Evolutionary conservation across 1,284 basidiomycete genomes (phyloP).

Genomic region (Leccinum glutinopallens): DNA sequence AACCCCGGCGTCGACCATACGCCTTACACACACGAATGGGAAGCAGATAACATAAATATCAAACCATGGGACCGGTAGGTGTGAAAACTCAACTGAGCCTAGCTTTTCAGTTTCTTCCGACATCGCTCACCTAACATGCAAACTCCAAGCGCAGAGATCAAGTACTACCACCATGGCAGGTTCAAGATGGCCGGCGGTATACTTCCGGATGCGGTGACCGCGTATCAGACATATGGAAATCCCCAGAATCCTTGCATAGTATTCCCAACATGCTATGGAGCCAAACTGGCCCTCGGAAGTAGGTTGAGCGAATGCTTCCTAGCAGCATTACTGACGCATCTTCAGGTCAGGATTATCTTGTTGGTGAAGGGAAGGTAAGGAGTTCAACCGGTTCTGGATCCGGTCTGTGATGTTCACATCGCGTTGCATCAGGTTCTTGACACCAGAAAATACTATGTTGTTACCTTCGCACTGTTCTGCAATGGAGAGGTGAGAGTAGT

Average conservation of each 20-base stretch:
- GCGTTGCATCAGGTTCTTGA: slow-evolving; percentile 43
- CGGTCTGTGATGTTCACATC: slow-evolving; percentile 2
- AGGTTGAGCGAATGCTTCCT: slow-evolving; percentile 13
- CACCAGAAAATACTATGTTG: slow-evolving; percentile 50
- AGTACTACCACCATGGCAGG: slow-evolving; percentile 41
- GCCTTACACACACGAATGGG: not conserved
- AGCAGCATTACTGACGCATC: not conserved
- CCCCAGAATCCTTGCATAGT: slow-evolving; percentile 39
- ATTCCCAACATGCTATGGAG: slow-evolving; percentile 42
- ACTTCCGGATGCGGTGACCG: slow-evolving; percentile 41
- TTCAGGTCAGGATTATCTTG: slow-evolving; percentile 50
- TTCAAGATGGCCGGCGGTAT: slow-evolving; percentile 37
- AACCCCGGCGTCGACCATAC: not conserved
- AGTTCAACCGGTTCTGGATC: not conserved
- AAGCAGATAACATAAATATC: slow-evolving; percentile 13
- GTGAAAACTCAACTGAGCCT: not conserved
- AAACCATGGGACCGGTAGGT: not conserved
- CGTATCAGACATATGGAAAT: slow-evolving; percentile 40
- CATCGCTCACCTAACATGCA: slow-evolving; percentile 14
- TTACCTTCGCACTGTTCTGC: slow-evolving; percentile 57
- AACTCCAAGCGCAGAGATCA: slow-evolving; percentile 25
- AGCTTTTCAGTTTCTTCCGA: not conserved
- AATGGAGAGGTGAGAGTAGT: slow-evolving; percentile 50
- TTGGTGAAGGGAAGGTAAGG: slow-evolving; percentile 49
- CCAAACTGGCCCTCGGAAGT: slow-evolving; percentile 35